phyloP scores from a whole-genome alignment of 306 rosid species.

The Styphnolobium japonicum region DNA sequence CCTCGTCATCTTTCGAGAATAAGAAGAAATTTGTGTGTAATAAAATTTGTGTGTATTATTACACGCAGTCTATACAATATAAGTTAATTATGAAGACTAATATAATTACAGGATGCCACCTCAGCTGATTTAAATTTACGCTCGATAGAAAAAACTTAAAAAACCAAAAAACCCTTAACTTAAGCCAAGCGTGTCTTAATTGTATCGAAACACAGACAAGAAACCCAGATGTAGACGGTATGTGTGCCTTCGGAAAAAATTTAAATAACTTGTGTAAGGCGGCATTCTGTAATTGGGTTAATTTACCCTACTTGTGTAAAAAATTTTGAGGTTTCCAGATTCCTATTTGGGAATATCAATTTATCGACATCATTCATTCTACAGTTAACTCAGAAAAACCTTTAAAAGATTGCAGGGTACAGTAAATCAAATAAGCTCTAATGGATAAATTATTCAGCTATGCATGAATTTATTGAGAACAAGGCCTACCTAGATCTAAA shows the following conservation, averaged over 20 bases:
- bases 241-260: too few species aligned
- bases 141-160: too few species aligned
- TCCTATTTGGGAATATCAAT: neutral
- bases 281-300: neutral
- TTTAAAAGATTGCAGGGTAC: neutral
- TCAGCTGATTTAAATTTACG: too few species aligned
- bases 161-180: neutral
- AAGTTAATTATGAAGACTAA: too few species aligned
- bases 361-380: neutral
- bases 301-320: neutral
- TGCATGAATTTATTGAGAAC: neutral
- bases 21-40: too few species aligned
- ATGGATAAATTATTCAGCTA: neutral
- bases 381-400: neutral
- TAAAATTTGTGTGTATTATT: too few species aligned
- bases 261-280: neutral
- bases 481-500: neutral
- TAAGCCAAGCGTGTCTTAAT: too few species aligned
- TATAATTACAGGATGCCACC: too few species aligned
- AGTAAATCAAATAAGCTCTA: neutral
- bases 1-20: neutral
- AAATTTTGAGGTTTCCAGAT: neutral
- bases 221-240: too few species aligned
- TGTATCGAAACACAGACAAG: neutral
- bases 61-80: too few species aligned